Percentiles rank a stretch among this genome's conserved stretches.
Evolutionary conservation across 2,329 filamentous ascomycete genomes (phyloP).

Genomic region (Shiraia sp.): DNA sequence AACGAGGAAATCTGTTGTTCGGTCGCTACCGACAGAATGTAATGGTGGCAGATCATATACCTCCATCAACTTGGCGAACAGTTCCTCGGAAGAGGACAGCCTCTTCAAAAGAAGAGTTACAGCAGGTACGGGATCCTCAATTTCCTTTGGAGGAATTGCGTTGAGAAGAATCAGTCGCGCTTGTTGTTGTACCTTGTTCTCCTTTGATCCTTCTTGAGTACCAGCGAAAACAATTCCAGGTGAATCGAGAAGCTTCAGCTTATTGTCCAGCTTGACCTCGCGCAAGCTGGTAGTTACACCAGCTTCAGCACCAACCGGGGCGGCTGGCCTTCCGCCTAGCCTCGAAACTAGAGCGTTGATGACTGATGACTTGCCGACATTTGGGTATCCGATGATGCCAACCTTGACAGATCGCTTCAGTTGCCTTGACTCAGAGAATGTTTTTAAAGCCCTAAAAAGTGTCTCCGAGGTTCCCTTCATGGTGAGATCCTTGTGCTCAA

Average conservation of each 20-base stretch:
- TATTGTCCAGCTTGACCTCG: constrained; percentile 91
- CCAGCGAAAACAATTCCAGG: constrained; percentile 93
- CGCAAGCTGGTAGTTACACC: constrained; percentile 89
- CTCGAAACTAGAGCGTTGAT: constrained; percentile 89
- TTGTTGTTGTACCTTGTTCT: constrained; percentile 68
- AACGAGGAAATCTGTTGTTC: constrained; percentile 87
- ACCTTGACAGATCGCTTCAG: constrained; percentile 89
- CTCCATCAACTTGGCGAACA: constrained; percentile 77
- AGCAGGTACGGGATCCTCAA: constrained; percentile 87
- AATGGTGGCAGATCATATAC: constrained; percentile 85
- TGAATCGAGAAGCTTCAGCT: constrained; percentile 89
- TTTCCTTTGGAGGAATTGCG: constrained; percentile 89
- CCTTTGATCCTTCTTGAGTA: constrained; percentile 50
- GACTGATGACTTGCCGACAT: constrained; percentile 94
- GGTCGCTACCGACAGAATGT: constrained; percentile 69
- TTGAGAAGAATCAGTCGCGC: constrained; percentile 87
- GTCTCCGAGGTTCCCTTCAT: constrained; percentile 83
- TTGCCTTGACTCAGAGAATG: constrained; percentile 79
- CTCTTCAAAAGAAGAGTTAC: constrained; percentile 82
- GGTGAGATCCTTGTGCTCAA: constrained; percentile 88
- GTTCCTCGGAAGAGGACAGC: constrained; percentile 71
- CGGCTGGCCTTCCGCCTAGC: constrained; percentile 72
- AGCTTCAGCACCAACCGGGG: constrained; percentile 87
- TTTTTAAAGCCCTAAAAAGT: constrained; percentile 87
- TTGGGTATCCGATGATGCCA: constrained; percentile 92